phyloP scores from a whole-genome alignment of 2,329 filamentous ascomycete genomes.

The Aspergillus tubingensis region DNA sequence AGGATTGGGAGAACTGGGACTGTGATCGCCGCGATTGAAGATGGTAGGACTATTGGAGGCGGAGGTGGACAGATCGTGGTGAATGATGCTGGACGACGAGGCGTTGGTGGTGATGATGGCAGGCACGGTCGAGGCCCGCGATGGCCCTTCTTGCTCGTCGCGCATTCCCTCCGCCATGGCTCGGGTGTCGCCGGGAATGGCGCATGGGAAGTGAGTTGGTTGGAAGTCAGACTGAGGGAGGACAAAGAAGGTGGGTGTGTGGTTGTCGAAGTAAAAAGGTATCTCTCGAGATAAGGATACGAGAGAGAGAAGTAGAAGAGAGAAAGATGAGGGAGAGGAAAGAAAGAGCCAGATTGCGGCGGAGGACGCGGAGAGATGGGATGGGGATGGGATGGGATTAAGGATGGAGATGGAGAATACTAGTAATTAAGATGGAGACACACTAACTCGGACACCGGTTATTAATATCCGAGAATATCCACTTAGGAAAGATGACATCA shows the following conservation, averaged over 20 bases:
- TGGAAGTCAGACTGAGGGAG: neutral
- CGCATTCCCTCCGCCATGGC: constrained; percentile 37
- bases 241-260: neutral
- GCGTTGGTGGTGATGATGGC: constrained; percentile 28
- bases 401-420: neutral
- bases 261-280: too few relatives aligned
- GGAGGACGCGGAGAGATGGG: neutral
- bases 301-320: constrained; percentile 6
- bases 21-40: constrained; percentile 13
- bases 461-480: neutral
- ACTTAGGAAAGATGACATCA: neutral
- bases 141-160: constrained; percentile 24
- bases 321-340: neutral
- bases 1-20: constrained; percentile 13
- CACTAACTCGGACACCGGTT: constrained; percentile 5
- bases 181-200: constrained; percentile 19
- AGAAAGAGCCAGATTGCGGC: neutral
- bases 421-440: neutral
- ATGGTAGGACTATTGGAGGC: constrained; percentile 8
- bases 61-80: constrained; percentile 11
- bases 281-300: neutral
- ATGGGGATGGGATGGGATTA: neutral
- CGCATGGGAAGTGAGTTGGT: constrained; percentile 24
- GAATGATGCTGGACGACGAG: constrained; percentile 20
- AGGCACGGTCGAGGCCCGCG: constrained; percentile 29